Evolutionary conservation across 2,329 filamentous ascomycete genomes (phyloP).

Genomic region (Colletotrichum sp.): DNA sequence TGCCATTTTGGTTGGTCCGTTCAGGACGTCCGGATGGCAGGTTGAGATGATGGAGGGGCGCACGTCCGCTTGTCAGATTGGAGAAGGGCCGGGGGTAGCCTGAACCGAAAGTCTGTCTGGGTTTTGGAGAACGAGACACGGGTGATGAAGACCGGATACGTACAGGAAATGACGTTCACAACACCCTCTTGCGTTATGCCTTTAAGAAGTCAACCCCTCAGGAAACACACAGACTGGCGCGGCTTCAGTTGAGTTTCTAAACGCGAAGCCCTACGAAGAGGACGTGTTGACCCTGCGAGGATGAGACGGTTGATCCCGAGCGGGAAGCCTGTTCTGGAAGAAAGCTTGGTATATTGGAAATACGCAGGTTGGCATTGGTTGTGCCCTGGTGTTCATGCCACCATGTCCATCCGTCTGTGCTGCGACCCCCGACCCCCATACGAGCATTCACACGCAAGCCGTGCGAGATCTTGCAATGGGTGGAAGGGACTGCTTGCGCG

Average conservation of each 20-base stretch:
- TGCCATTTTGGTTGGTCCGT: neutral
- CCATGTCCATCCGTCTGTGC: neutral
- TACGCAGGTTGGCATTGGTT: neutral
- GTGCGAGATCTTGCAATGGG: too few species aligned
- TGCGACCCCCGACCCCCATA: neutral
- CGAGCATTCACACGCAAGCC: neutral
- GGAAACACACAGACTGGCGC: neutral
- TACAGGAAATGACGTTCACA: neutral
- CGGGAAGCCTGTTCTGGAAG: neutral
- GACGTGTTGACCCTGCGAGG: neutral
- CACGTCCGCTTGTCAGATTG: neutral
- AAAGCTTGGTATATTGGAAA: neutral
- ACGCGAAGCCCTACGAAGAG: neutral
- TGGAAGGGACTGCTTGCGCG: neutral
- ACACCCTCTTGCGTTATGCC: neutral
- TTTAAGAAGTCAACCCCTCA: neutral
- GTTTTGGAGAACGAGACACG: neutral
- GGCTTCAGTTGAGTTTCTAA: neutral
- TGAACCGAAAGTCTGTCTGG: neutral
- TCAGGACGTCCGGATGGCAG: neutral
- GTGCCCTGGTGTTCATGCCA: neutral
- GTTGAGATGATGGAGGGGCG: neutral
- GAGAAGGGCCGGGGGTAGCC: neutral
- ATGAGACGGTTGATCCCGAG: neutral
- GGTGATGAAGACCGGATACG: neutral